Evolutionary conservation across 495 filamentous ascomycete genomes (phyloP).

Genomic region (Hypoxylon cercidicola): DNA sequence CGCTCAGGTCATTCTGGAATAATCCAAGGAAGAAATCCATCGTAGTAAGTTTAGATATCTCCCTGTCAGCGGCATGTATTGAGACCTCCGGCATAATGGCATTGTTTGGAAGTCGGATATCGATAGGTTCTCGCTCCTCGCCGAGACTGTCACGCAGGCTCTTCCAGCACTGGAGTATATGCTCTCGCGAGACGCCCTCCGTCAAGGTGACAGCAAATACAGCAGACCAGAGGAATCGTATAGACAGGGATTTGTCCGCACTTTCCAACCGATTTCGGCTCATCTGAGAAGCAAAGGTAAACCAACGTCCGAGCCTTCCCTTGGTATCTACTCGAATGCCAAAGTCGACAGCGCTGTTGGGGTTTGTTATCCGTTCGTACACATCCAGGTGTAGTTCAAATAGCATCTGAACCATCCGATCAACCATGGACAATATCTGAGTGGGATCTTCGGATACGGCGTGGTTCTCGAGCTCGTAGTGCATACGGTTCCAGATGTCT

Average conservation of each 20-base stretch:
- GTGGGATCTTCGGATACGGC: conserved; percentile 35
- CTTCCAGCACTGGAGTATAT: conserved; percentile 82
- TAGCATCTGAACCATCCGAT: conserved; percentile 76
- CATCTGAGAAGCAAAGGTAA: conserved; percentile 71
- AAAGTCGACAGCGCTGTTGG: conserved; percentile 73
- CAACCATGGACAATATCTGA: conserved; percentile 38
- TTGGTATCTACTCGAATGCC: conserved; percentile 68
- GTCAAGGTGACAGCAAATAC: conserved; percentile 77
- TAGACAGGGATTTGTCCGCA: conserved; percentile 59
- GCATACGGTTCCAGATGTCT: conserved; percentile 67
- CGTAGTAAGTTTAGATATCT: conserved; percentile 89
- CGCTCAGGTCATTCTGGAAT: conserved; percentile 71
- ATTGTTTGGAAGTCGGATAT: conserved; percentile 83
- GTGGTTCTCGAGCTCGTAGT: conserved; percentile 53
- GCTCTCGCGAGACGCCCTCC: conserved; percentile 75
- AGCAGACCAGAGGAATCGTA: conserved; percentile 85
- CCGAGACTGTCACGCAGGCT: conserved; percentile 63
- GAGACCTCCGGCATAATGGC: conserved; percentile 91
- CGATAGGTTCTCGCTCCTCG: conserved; percentile 44
- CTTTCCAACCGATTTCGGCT: conserved; percentile 55
- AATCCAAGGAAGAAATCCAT: conserved; percentile 95
- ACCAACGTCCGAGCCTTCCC: conserved; percentile 80
- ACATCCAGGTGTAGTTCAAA: conserved; percentile 92
- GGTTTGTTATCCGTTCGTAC: conserved; percentile 79
- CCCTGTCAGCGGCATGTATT: conserved; percentile 78